phyloP scores from a whole-genome alignment of 2,329 filamentous ascomycete species.

The Tolypocladium ovalisporum region DNA sequence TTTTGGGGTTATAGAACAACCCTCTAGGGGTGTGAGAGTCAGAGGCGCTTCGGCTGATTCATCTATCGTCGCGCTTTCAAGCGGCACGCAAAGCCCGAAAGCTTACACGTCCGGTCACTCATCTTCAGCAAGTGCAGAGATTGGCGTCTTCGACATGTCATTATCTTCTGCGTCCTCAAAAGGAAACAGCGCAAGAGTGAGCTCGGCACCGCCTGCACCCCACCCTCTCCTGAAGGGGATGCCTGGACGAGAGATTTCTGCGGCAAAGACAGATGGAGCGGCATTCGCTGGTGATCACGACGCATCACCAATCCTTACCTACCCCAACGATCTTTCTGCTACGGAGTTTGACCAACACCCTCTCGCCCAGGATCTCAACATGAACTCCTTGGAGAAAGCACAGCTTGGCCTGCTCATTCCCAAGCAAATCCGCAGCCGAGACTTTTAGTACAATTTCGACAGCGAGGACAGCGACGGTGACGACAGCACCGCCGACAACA shows the following conservation, averaged over 20 bases:
- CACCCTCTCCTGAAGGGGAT: constrained; percentile 33
- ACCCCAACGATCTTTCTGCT: constrained; percentile 22
- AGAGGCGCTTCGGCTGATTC: not conserved
- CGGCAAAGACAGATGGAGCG: constrained; percentile 25
- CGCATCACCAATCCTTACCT: constrained; percentile 18
- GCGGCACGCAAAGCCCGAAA: constrained; percentile 1
- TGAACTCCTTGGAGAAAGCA: constrained; percentile 16
- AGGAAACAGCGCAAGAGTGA: not conserved
- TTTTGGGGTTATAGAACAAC: constrained; percentile 10
- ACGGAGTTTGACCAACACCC: constrained; percentile 25
- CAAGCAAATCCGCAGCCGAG: constrained; percentile 19
- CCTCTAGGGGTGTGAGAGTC: not conserved
- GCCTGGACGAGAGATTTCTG: constrained; percentile 26
- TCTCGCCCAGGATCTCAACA: constrained; percentile 17
- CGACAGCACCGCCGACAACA: not conserved
- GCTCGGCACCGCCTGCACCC: constrained; percentile 6
- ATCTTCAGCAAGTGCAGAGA: not conserved
- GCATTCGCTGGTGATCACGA: constrained; percentile 19
- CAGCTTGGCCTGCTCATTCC: constrained; percentile 23
- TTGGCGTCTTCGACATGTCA: constrained; percentile 1
- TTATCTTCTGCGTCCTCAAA: constrained; percentile 1
- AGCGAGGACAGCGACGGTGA: constrained; percentile 17
- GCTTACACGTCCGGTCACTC: not conserved
- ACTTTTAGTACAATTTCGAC: constrained; percentile 27
- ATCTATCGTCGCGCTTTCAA: constrained; percentile 4